Percentiles rank a stretch among this genome's conserved stretches.
Conservation (phyloP, 305 asterid genomes). For the Fraxinus floribunda region DNA sequence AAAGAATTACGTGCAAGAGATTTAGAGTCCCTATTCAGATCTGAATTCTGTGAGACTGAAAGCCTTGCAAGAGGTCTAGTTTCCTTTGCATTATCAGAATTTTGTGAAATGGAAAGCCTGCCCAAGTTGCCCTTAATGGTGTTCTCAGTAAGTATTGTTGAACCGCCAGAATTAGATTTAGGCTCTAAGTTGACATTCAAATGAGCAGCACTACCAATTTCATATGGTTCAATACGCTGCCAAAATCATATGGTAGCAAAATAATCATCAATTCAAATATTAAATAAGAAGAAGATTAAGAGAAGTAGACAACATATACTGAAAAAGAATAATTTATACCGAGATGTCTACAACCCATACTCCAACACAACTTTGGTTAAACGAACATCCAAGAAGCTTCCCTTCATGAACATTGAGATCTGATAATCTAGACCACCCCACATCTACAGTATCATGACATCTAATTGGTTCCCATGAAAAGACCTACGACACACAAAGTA, state of each 20-base stretch:
- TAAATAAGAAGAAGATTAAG: slow-evolving; percentile 24
- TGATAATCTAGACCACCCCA: slow-evolving; percentile 97
- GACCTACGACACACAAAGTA: slow-evolving; percentile 48
- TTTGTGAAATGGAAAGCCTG: slow-evolving; percentile 80
- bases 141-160: slow-evolving; percentile 58
- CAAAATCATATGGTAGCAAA: slow-evolving; percentile 33
- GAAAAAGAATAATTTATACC: slow-evolving; percentile 40
- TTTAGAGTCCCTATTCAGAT: slow-evolving; percentile 72
- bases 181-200: slow-evolving; percentile 59
- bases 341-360: slow-evolving; percentile 99
- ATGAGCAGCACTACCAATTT: slow-evolving; percentile 56
- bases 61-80: slow-evolving; percentile 63
- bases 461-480: slow-evolving; percentile 98
- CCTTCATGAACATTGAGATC: slow-evolving; percentile 99
- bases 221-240: slow-evolving; percentile 94
- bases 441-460: slow-evolving; percentile 89
- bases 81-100: slow-evolving; percentile 74
- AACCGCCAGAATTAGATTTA: slow-evolving; percentile 64
- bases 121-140: slow-evolving; percentile 60
- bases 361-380: slow-evolving; percentile 98
- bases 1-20: slow-evolving; percentile 57
- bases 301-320: slow-evolving; percentile 6
- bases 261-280: slow-evolving; percentile 28
- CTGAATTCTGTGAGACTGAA: slow-evolving; percentile 71
- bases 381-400: slow-evolving; percentile 97